Base-by-base conservation (phyloP, 768 basidiomycete species). In the Tulasnella sp. region DNA sequence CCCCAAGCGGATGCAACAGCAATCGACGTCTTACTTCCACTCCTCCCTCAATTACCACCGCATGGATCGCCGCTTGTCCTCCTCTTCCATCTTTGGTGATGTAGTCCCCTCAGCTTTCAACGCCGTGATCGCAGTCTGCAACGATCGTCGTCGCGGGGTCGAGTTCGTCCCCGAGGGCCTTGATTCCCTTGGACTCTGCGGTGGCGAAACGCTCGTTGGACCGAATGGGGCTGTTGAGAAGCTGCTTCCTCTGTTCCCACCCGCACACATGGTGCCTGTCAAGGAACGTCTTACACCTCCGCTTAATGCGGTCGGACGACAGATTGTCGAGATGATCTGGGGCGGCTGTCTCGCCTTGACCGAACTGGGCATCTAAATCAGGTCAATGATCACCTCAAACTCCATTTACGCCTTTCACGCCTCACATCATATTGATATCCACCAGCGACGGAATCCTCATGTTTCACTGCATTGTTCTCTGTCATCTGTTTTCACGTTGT, bases 141-240 rank as follows among this genome's bases (percentile, higher is more conserved):
- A 86, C 81, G 86, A 86, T 16, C 80, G 85, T 9, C 83, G 84
- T 1, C 83, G 84, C 64, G 86, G 86, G 9, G 90, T 97, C 76
- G 91, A 94, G 85, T 95, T 97, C 81, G 85, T 92, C n/a, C 90
- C 93, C 0, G 92, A 97, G 75, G 95, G 94, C 0, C 88, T 96
- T 78, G 89, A 91, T 82, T 90, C 91, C 84, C 88, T 97, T 79
- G 94, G 94, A 0, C 86, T 96, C 81, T 92, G 92, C 83, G 83
- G 84, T 54, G 85, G 85, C 42, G 83, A 84, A 69, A 86, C 85
- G 42, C 85, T 85, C 3, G 87, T 87, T 72, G 86, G 87, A 46
- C 85, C 87, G 12, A 89, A 89, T 73, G 88, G 86, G 77, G 86
- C 87, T 12, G 85, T 86, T 75, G 81, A 75, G 31, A 79, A 80